Conservation (phyloP, 495 filamentous ascomycete species). For the Amphirosellinia nigrospora region DNA sequence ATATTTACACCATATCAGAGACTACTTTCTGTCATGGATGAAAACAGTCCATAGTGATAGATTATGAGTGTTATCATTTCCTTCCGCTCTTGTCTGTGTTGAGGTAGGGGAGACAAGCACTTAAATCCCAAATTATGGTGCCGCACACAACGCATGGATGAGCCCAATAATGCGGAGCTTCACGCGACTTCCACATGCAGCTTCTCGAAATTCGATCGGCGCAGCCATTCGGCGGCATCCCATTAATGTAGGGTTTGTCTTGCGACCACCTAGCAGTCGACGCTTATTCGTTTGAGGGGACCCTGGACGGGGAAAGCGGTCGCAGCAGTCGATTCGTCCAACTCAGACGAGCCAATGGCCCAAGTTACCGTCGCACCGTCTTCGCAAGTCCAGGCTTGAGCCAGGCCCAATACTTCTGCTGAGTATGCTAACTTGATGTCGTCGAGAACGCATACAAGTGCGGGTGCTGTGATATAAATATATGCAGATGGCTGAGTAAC, state of each 20-base stretch:
- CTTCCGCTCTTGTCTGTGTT: neutral
- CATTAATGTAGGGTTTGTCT: conserved; percentile 3
- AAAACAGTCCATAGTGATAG: neutral
- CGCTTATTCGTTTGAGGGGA: conserved; percentile 5
- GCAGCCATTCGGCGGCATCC: conserved; percentile 1
- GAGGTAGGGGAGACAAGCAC: neutral
- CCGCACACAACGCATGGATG: neutral
- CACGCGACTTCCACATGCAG: conserved; percentile 16
- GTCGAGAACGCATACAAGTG: neutral
- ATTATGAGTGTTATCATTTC: neutral
- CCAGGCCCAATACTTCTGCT: conserved; percentile 4
- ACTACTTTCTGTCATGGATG: neutral
- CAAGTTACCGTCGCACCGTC: conserved; percentile 4
- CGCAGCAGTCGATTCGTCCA: conserved; percentile 13
- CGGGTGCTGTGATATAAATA: neutral
- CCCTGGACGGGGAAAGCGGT: conserved; percentile 9
- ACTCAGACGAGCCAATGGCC: neutral
- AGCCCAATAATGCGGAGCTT: neutral
- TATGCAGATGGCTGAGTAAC: conserved; percentile 17
- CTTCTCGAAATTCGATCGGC: conserved; percentile 1
- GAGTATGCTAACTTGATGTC: neutral
- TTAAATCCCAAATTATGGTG: neutral
- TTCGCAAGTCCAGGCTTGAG: conserved; percentile 13
- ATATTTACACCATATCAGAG: neutral
- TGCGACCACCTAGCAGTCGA: conserved; percentile 7